Base-by-base conservation (phyloP, 2,329 filamentous ascomycete genomes). In the Myrmaecium sp. region DNA sequence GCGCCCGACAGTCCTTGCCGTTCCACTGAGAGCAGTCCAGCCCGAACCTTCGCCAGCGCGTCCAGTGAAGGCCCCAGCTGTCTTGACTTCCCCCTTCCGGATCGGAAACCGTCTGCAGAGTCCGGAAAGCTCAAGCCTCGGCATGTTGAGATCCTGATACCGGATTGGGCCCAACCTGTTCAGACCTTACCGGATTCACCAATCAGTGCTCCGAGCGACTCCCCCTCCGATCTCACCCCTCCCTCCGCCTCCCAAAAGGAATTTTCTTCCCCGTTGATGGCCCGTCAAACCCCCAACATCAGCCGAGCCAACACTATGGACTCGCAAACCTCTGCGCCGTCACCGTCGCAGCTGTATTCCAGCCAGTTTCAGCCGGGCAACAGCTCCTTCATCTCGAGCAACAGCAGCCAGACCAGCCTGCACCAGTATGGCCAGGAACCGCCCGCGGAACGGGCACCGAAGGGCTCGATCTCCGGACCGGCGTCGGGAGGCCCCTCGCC, bases 401-500 rank as follows among this genome's bases (percentile, higher is more conserved):
- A 58, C 33, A 54, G 55, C 35, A 60, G 57, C 31, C 52, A 57
- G 23, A 54, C 56, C 10, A 62, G 57, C 35, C 42, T 62, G 18
- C 42, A 54, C 27, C 51, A 50, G 33, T 25, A 28, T 25, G 29
- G 8, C 9, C 49, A 52, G 25, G 51, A 57, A 19, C 48, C 44
- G 21, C 43, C 43, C 7, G 36, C 40, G 5, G 54, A 57, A 23
- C 47, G 38, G 29, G 46, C 38, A 10, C 37, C 37, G 17, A 43
- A 40, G 9, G 43, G 40, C 16, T 42, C 43, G n/a, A 20, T 27
- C 14, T 38, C 40, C 10, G 47, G 65, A 4, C 61, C 62, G 10
- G 44, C 58, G 13, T 70, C 66, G 2, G 61, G 63, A 8, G 66
- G 62, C 0, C 66, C 66, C 24, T 51, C 51, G 4, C 48, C 49